Evolutionary conservation across 306 rosid genomes (phyloP).

Genomic region (Rubus idaeus): DNA sequence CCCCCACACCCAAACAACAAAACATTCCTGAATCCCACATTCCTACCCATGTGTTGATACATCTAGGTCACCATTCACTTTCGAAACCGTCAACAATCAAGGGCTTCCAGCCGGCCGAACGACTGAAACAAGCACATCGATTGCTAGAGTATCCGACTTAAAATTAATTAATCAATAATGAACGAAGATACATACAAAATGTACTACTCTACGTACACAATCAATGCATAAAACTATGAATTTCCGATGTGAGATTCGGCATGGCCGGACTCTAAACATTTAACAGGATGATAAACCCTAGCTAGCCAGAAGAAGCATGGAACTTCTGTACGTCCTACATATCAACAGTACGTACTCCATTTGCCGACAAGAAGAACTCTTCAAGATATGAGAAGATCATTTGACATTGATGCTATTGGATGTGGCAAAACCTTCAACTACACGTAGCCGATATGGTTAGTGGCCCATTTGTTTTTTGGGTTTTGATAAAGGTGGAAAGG

Average conservation of each 20-base stretch:
- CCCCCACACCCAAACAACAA: background rate
- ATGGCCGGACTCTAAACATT: background rate
- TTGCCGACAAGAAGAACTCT: background rate
- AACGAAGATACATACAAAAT: background rate
- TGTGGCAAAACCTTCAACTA: constrained; percentile 6
- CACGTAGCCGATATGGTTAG: background rate
- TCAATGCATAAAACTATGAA: background rate
- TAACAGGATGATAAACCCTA: background rate
- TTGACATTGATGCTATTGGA: background rate
- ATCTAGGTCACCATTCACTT: background rate
- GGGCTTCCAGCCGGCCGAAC: background rate
- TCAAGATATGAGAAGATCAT: background rate
- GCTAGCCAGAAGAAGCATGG: background rate
- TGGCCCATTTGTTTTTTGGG: background rate
- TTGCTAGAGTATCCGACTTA: no score
- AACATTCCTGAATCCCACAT: background rate
- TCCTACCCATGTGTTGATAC: background rate
- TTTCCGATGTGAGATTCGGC: background rate
- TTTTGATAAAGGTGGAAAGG: background rate
- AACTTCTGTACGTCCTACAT: background rate
- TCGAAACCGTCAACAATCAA: background rate
- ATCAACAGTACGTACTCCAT: background rate
- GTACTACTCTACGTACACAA: no score
- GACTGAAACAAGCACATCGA: background rate
- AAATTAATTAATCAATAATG: no score